These are phyloP conservation scores for Haplographium delicatum DNA, from an alignment of 495 filamentous ascomycete species.

Conservation along the genomic window DNA sequence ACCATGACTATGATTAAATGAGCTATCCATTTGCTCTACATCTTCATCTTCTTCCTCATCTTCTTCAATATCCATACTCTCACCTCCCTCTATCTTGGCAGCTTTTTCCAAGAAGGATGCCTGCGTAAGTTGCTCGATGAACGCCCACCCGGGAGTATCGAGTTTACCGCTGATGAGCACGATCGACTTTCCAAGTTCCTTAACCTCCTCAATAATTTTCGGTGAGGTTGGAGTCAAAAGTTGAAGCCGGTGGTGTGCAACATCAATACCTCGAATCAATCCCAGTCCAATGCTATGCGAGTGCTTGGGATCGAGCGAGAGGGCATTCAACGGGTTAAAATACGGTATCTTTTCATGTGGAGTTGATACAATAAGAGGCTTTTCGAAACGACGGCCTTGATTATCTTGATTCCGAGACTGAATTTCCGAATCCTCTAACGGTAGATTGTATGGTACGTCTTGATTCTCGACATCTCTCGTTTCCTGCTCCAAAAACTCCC, in stretches of 20 bases:
- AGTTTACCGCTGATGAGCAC: constrained; percentile 54
- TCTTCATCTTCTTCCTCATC: constrained; percentile 20
- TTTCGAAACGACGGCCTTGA: not conserved
- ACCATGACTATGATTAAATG: not conserved
- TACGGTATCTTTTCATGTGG: constrained; percentile 23
- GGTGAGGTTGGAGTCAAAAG: constrained; percentile 44
- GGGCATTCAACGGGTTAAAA: constrained; percentile 23
- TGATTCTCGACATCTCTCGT: not conserved
- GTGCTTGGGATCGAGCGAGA: constrained; percentile 20
- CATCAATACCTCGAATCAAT: constrained; percentile 51
- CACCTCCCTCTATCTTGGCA: constrained; percentile 8
- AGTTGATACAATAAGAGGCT: constrained; percentile 17
- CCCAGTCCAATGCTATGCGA: constrained; percentile 42
- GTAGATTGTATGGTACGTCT: not conserved
- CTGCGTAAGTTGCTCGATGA: constrained; percentile 43
- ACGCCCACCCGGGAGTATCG: constrained; percentile 54
- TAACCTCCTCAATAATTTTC: constrained; percentile 27
- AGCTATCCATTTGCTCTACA: constrained; percentile 4
- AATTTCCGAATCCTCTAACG: not conserved
- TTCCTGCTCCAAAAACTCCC: constrained; percentile 1
- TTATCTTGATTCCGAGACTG: not conserved
- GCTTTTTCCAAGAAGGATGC: constrained; percentile 4
- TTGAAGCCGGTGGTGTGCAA: constrained; percentile 38
- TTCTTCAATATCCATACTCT: constrained; percentile 18
- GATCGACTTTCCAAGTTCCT: constrained; percentile 31